Evolutionary conservation across 176 grass and related monocot species (phyloP), one percentile per base, ranked within the genome.

Genomic region (Avena insularis): DNA sequence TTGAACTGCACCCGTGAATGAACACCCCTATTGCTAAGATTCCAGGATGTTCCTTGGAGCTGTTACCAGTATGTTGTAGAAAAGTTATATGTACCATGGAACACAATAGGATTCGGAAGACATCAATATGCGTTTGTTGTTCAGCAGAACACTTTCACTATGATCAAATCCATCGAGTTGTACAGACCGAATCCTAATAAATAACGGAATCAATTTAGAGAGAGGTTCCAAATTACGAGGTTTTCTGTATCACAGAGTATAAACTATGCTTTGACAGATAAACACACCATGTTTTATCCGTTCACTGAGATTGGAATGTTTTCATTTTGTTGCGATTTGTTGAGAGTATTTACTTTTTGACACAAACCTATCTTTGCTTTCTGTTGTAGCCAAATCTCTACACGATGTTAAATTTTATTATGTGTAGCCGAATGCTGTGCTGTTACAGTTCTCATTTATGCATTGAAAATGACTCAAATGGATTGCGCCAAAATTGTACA

Each of bases 371-470:
- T 65, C 12, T 81, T 81, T 62, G 56, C 57, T 43, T 45, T 49
- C 4, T 66, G 51, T 51, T 50, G 5, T 75, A 75, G 72, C 47
- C 47, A 75, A 76, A 35, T 23, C 49, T 68, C 15, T 60, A 27
- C 11, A 43, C 53, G 9, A 53, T 8, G 21, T 62, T 56, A 53
- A 70, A 19, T 58, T 71, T 31, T 78, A 47, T 77, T 47, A 29
- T 40, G 13, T 78, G 59, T 31, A 47, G 16, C 51, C 36, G 50
- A 21, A 49, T 71, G 65, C 49, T 84, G 4, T 79, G 56, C 59
- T 80, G 46, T 9, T 48, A 65, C 23, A 48, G 35, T 67, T 83
- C 19, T 87, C 56, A 63, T 79, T 49, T 63, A 79, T 77, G 38
- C 48, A 21, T 57, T 59, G 79, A 72, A 61, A 61, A 49, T 78